Percentiles rank a stretch among this genome's conserved stretches.
Conservation (phyloP, 495 filamentous ascomycete species). For the Daldinia childiae region DNA sequence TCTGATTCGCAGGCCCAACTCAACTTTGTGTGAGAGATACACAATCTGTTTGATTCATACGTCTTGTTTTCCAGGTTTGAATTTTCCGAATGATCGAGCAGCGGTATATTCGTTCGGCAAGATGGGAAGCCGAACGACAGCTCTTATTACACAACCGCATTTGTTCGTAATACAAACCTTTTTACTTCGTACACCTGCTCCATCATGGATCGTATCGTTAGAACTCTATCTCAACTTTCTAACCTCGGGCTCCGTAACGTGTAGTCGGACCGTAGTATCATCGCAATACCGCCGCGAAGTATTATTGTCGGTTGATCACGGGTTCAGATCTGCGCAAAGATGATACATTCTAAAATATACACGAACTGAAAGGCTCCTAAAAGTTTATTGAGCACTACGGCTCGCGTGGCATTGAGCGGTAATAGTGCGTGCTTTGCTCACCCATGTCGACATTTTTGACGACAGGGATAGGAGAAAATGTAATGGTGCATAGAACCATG, state of each 20-base stretch:
- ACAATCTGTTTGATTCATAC: conserved; percentile 36
- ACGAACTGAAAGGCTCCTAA: neutral
- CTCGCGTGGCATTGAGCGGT: conserved; percentile 41
- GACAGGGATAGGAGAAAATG: conserved; percentile 42
- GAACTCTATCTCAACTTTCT: conserved; percentile 24
- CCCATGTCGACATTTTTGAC: conserved; percentile 28
- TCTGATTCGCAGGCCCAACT: conserved; percentile 37
- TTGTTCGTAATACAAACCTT: conserved; percentile 24
- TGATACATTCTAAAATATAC: neutral
- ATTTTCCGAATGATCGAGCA: conserved; percentile 40
- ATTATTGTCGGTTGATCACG: neutral
- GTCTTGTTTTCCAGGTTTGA: conserved; percentile 39
- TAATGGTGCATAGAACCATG: conserved; percentile 40
- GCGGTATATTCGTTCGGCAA: conserved; percentile 25
- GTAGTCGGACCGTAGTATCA: conserved; percentile 7
- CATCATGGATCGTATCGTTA: conserved; percentile 13
- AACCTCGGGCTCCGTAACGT: neutral
- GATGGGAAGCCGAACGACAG: conserved; percentile 16
- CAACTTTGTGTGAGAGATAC: conserved; percentile 32
- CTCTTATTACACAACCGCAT: conserved; percentile 36
- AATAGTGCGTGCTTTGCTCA: conserved; percentile 28
- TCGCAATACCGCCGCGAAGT: conserved; percentile 6
- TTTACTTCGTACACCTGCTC: conserved; percentile 4
- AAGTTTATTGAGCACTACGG: conserved; percentile 24
- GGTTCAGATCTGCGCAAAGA: neutral